Base-by-base conservation (phyloP, 2,329 filamentous ascomycete genomes). In the Aspergillus fumigatus region DNA sequence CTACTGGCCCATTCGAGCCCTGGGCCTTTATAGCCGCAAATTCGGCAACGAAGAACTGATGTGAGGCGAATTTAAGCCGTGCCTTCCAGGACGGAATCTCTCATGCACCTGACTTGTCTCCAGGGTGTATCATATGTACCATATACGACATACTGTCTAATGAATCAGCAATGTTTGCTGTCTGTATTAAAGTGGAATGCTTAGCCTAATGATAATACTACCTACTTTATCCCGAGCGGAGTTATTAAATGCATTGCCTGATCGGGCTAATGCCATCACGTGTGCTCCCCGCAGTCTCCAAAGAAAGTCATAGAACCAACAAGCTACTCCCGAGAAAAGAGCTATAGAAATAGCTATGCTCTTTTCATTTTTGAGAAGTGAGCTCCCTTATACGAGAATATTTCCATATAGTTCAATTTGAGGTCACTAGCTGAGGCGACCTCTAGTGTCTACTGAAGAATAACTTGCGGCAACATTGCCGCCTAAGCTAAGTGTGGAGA, bases 1-100 rank as follows among this genome's bases (percentile, higher is more conserved):
- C 73, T 89, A 88, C 57, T 99, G 97, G 75, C 87, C 93, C 1
- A 89, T 97, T 71, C 96, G 95, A 77, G 94, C 94, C 1, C 74
- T 99, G 62, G 94, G 94, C 4, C 88, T 97, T 84, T 99, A 91
- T 79, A 85, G 88, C 4, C 82, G 79, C 65, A 84, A 81, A 61
- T 92, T 88, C 62, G 88, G 88, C 0, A 80, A 90, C 58, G 83
- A 87, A 55, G 80, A 77, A 66, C 71, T 89, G 47, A 56, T 71
- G 38, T 76, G 43, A 47, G 56, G 59, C 17, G 17, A 35, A 41
- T 14, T 4, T 52, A 26, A 27, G 26, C 29, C 27, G 35, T 19
- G 45, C 23, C 10, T 35, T 3, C 4, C 4, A 9, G 26, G 25
- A 25, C 7, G 21, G 21, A 26, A 21, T 4, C n/a, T 21, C 19